Evolutionary conservation across 176 grass and related monocot species (phyloP).

Genomic region (Cenchrus americanus): DNA sequence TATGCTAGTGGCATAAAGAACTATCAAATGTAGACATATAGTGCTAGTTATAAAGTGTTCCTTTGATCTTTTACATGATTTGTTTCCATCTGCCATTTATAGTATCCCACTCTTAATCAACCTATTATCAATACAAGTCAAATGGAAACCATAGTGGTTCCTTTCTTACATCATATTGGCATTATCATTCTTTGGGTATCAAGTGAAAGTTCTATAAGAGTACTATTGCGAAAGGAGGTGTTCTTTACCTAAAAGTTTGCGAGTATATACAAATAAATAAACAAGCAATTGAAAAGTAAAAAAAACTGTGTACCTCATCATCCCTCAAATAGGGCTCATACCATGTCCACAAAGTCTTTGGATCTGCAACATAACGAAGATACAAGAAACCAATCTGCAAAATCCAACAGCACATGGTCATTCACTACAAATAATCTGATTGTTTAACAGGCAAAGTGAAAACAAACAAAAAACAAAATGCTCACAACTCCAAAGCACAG

Average conservation of each 20-base stretch:
- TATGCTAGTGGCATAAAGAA: not conserved
- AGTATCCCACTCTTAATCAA: not conserved
- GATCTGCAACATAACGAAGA: constrained; percentile 86
- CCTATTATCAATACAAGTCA: not conserved
- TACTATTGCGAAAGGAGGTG: not conserved
- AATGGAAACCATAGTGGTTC: not conserved
- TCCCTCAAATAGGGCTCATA: constrained; percentile 94
- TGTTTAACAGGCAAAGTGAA: constrained; percentile 37
- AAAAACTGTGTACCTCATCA: constrained; percentile 66
- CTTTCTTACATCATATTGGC: not conserved
- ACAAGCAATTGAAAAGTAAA: not conserved
- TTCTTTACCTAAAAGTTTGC: not conserved
- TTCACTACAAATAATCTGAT: constrained; percentile 12
- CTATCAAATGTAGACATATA: not conserved
- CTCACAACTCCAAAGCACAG: constrained; percentile 72
- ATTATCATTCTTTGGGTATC: not conserved
- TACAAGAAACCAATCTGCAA: constrained; percentile 90
- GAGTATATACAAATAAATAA: not conserved
- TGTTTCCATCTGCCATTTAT: not conserved
- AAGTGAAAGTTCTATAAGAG: constrained; percentile 20
- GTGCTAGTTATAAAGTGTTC: not conserved
- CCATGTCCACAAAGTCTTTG: constrained; percentile 90
- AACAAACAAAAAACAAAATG: constrained; percentile 53
- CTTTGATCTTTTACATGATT: not conserved
- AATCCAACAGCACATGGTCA: constrained; percentile 7